Evolutionary conservation across 257 asterid species (phyloP).

Genomic region (Solanum tacnaense): DNA sequence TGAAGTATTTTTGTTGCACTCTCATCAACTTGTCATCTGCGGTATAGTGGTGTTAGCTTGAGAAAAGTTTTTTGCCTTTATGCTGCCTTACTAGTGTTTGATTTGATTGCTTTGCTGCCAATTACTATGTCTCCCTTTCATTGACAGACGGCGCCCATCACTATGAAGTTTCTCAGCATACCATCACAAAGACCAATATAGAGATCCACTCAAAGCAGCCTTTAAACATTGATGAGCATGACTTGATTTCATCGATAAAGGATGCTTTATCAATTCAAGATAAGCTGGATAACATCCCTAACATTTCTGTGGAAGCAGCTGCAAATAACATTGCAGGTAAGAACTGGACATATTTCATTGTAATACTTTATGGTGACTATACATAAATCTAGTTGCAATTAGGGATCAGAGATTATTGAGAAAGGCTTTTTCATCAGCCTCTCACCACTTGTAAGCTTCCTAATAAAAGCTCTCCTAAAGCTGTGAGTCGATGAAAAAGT

Average conservation of each 20-base stretch:
- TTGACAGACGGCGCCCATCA: conserved; percentile 29
- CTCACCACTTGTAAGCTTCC: background rate
- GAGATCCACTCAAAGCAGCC: conserved; percentile 31
- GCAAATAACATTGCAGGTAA: conserved; percentile 7
- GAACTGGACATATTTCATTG: background rate
- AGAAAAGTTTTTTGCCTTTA: background rate
- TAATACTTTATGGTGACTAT: background rate
- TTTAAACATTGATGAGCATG: conserved; percentile 12
- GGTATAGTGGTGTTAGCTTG: background rate
- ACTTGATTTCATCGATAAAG: conserved; percentile 2
- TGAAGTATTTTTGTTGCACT: background rate
- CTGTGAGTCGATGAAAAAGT: background rate
- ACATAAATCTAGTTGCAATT: background rate
- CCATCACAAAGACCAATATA: conserved; percentile 12
- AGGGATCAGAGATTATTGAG: background rate
- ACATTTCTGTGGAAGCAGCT: conserved; percentile 5
- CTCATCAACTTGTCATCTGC: background rate
- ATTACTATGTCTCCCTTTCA: background rate
- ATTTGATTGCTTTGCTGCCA: background rate
- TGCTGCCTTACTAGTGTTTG: background rate
- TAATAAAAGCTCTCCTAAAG: background rate
- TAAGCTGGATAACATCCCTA: background rate
- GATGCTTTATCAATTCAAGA: conserved; percentile 26
- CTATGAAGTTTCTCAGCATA: conserved; percentile 29
- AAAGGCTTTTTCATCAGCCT: background rate